phyloP scores from a whole-genome alignment of 345 rosid species.

The Rhizophora apiculata region DNA sequence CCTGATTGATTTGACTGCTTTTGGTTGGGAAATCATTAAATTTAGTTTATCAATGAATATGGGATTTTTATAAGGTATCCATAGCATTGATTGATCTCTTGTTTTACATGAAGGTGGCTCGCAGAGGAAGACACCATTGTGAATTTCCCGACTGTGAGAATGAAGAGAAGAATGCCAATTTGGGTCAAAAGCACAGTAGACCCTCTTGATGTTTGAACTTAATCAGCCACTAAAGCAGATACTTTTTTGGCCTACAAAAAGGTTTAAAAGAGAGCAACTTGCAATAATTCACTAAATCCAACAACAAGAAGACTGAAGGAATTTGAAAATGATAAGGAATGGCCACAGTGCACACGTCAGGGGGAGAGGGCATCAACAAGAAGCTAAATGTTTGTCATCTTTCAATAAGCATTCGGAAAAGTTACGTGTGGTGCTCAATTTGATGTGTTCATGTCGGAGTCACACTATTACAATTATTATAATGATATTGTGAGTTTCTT shows the following conservation, averaged over 20 bases:
- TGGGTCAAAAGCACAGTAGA: constrained; percentile 63
- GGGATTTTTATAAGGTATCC: background rate
- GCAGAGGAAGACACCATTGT: constrained; percentile 81
- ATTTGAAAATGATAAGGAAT: background rate
- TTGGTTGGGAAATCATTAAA: background rate
- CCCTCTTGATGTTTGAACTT: no score
- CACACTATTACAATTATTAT: no score
- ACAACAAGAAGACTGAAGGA: background rate
- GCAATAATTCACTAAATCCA: background rate
- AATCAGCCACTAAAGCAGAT: background rate
- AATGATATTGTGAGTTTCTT: no score
- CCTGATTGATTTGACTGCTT: background rate
- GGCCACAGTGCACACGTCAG: constrained; percentile 8
- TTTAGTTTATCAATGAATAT: no score
- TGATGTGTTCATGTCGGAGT: no score
- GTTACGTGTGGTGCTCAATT: background rate
- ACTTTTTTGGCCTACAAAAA: background rate
- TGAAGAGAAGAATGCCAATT: constrained; percentile 83
- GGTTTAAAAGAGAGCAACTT: background rate
- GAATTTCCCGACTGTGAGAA: constrained; percentile 86
- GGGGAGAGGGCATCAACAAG: constrained; percentile 3
- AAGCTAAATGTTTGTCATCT: constrained; percentile 2
- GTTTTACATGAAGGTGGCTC: constrained; percentile 56
- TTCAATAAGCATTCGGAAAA: background rate
- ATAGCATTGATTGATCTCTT: background rate